phyloP scores from a whole-genome alignment of 768 basidiomycete genomes.

The Leucocoprinus leucothites region DNA sequence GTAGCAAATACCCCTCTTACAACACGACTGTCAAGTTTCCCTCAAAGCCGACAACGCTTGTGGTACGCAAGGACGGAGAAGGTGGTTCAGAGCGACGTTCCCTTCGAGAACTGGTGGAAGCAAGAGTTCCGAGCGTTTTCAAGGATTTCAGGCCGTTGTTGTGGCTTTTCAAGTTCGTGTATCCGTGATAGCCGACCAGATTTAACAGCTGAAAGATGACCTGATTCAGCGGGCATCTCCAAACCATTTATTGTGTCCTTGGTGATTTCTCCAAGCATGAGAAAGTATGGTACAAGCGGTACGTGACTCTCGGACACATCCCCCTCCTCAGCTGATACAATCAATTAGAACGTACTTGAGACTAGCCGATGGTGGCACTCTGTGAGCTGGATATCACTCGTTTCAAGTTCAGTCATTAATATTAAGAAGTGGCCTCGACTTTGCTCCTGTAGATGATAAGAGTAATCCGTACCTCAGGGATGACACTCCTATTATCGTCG shows the following conservation, averaged over 20 bases:
- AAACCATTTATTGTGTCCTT: constrained; percentile 57
- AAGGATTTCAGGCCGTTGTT: constrained; percentile 40
- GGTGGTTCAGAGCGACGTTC: constrained; percentile 36
- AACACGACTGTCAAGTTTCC: constrained; percentile 36
- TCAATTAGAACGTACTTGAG: constrained; percentile 42
- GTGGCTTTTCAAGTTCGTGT: constrained; percentile 47
- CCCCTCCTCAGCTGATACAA: background rate
- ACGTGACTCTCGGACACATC: constrained; percentile 10
- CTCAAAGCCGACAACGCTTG: constrained; percentile 32
- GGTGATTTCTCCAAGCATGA: constrained; percentile 61
- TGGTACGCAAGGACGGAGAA: constrained; percentile 27
- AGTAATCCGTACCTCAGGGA: constrained; percentile 24
- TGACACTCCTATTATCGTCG: constrained; percentile 52
- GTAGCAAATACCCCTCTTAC: constrained; percentile 18
- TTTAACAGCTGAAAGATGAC: background rate
- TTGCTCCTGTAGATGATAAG: constrained; percentile 46
- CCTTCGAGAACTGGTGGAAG: constrained; percentile 36
- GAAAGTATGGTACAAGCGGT: constrained; percentile 55
- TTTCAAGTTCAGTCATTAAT: constrained; percentile 1
- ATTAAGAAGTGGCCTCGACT: constrained; percentile 56
- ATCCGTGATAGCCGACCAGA: background rate
- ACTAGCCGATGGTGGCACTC: constrained; percentile 59
- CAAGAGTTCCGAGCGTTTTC: constrained; percentile 40
- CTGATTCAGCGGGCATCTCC: constrained; percentile 52
- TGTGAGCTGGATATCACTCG: constrained; percentile 37